Base-by-base conservation (phyloP, 371 early-diverging fungal genomes). In the Batkoa obscura region DNA sequence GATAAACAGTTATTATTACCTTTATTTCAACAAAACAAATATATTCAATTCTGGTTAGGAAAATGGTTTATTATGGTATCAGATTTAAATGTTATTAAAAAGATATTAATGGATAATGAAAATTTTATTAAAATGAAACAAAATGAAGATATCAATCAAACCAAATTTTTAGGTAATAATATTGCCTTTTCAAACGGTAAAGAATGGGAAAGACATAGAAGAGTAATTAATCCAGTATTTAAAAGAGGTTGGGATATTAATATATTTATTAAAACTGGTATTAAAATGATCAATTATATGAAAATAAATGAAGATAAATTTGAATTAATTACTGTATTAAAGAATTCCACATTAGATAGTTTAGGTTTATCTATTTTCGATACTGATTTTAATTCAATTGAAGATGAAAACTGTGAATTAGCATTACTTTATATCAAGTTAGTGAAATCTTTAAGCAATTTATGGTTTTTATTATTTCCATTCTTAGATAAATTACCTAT, bases 401-500 rank as follows among this genome's bases (percentile, higher is more conserved):
- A 36, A 3, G 31, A 9, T 1, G 43, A 36, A n/a, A n/a, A n/a
- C n/a, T n/a, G n/a, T n/a, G n/a, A n/a, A n/a, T n/a, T n/a, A n/a
- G n/a, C n/a, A n/a, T n/a, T n/a, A n/a, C n/a, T n/a, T n/a, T n/a
- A n/a, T n/a, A n/a, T n/a, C n/a, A n/a, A n/a, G n/a, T n/a, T n/a
- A n/a, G n/a, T n/a, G n/a, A n/a, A n/a, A n/a, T n/a, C n/a, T n/a
- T n/a, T n/a, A n/a, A n/a, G n/a, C n/a, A n/a, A n/a, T n/a, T n/a
- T n/a, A n/a, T n/a, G n/a, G n/a, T n/a, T n/a, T n/a, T n/a, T n/a
- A n/a, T n/a, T n/a, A n/a, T n/a, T n/a, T n/a, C n/a, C n/a, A n/a
- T 65, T 13, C 53, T 65, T 13, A 45, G 47, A 15, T 56, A 60
- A 8, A 59, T 64, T 34, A 53, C 64, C 9, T 23, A 58, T 45